A percentile compares a stretch with the other conserved stretches of the same genome.
Evolutionary conservation across 352 stramenopile species (phyloP).

Genomic region (Globisporangium emineosum): DNA sequence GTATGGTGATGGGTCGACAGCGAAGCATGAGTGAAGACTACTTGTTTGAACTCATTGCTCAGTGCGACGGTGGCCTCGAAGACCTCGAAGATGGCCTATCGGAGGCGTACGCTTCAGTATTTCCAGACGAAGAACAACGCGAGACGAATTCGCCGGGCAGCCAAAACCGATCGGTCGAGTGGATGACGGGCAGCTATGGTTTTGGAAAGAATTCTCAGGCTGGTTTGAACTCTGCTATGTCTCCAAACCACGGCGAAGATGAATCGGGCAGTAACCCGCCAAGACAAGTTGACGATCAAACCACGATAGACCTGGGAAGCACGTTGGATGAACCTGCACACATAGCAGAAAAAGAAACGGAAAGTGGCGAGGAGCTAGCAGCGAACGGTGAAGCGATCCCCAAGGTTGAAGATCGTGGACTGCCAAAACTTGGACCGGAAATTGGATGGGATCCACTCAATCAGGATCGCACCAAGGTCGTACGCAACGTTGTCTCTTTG

Average conservation of each 20-base stretch:
- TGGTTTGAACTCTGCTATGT: too few species aligned
- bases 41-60: slow-evolving; percentile 9
- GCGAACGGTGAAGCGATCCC: not conserved
- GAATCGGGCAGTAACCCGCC: not conserved
- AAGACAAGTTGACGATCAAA: not conserved
- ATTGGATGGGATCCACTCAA: slow-evolving; percentile 22
- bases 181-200: not conserved
- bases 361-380: not conserved
- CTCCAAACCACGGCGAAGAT: not conserved
- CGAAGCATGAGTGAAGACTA: slow-evolving; percentile 21
- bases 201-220: not conserved
- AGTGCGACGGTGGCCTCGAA: slow-evolving; percentile 19
- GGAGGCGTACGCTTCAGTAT: slow-evolving; percentile 15
- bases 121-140: not conserved
- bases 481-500: slow-evolving; percentile 22
- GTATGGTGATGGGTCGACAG: slow-evolving; percentile 14
- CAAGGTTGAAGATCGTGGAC: not conserved
- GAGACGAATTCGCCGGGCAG: not conserved
- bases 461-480: slow-evolving; percentile 18
- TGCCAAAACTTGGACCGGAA: not conserved
- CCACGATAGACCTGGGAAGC: not conserved
- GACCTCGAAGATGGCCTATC: slow-evolving; percentile 19
- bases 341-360: not conserved
- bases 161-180: not conserved
- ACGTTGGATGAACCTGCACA: not conserved